These are phyloP conservation scores for Coelastrella sp. DNA, from an alignment of 139 green algal species.

Conservation along the genomic window DNA sequence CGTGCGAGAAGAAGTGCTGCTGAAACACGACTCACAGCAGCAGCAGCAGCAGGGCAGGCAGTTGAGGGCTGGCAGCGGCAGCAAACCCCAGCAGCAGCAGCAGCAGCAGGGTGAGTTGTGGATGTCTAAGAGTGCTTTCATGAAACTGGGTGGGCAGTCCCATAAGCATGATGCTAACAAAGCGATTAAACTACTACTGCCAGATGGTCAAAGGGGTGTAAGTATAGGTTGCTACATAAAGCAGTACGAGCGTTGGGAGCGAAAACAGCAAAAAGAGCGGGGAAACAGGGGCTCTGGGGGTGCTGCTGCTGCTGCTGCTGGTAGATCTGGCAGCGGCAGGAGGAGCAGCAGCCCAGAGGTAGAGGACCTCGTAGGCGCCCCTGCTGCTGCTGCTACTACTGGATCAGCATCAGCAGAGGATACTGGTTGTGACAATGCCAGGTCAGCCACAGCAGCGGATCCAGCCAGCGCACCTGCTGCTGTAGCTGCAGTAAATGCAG, in stretches of 20 bases:
- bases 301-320: not conserved
- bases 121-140: constrained; percentile 14
- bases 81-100: not conserved
- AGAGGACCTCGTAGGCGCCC: too few relatives aligned
- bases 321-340: not conserved
- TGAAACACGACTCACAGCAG: not conserved
- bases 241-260: not conserved
- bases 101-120: not conserved
- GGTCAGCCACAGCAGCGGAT: too few relatives aligned
- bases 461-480: too few relatives aligned
- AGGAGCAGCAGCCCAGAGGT: not conserved
- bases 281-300: not conserved
- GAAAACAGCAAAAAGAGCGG: not conserved
- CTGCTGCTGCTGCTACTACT: too few relatives aligned
- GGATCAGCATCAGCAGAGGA: too few relatives aligned
- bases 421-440: too few relatives aligned
- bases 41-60: not conserved
- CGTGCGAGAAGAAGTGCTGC: not conserved
- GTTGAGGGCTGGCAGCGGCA: not conserved
- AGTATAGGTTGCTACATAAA: not conserved
- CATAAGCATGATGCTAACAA: not conserved
- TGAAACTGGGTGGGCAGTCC: constrained; percentile 8
- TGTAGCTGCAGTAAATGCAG: not conserved
- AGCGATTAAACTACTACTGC: not conserved
- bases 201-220: not conserved